A percentile compares a stretch with the other conserved stretches of the same genome.
These are phyloP conservation scores for Chlamydomonas sp. DNA, from an alignment of 139 green algal species.

Conservation along the genomic window DNA sequence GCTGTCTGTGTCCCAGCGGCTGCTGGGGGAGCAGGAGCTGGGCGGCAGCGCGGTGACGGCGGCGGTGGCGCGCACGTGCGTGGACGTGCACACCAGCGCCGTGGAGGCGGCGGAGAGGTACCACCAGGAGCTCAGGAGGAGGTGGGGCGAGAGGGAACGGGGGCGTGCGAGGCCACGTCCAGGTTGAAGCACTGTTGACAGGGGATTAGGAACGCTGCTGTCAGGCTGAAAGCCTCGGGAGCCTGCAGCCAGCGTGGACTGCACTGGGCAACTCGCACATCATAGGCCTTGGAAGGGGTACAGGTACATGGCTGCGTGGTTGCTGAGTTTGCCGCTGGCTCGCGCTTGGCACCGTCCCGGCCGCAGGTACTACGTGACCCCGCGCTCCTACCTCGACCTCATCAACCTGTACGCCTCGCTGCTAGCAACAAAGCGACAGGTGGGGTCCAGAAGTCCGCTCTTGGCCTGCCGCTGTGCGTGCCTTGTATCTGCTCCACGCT, in stretches of 20 bases:
- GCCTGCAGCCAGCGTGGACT: no score
- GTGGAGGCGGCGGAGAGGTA: slow-evolving; percentile 57
- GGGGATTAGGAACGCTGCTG: no score
- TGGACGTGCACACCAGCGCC: slow-evolving; percentile 74
- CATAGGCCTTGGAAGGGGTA: no score
- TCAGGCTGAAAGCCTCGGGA: no score
- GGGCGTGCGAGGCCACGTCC: neutral
- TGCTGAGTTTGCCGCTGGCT: no score
- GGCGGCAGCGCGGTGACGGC: slow-evolving; percentile 21
- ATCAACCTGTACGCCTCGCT: slow-evolving; percentile 81
- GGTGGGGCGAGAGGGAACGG: slow-evolving; percentile 25
- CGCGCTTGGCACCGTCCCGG: neutral
- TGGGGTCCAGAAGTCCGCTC: neutral
- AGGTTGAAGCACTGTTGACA: no score
- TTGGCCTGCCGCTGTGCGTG: neutral
- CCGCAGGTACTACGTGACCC: slow-evolving; percentile 81
- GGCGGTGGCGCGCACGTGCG: slow-evolving; percentile 47
- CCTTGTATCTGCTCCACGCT: neutral
- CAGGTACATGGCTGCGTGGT: no score
- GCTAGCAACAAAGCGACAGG: slow-evolving; percentile 50
- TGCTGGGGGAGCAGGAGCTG: slow-evolving; percentile 47
- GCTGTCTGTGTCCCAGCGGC: slow-evolving; percentile 49
- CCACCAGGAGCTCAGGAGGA: slow-evolving; percentile 67
- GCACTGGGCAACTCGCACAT: no score
- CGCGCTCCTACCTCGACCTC: slow-evolving; percentile 88